Base-by-base conservation (phyloP, 352 stramenopile genomes). In the Pythium pyrilobum region DNA sequence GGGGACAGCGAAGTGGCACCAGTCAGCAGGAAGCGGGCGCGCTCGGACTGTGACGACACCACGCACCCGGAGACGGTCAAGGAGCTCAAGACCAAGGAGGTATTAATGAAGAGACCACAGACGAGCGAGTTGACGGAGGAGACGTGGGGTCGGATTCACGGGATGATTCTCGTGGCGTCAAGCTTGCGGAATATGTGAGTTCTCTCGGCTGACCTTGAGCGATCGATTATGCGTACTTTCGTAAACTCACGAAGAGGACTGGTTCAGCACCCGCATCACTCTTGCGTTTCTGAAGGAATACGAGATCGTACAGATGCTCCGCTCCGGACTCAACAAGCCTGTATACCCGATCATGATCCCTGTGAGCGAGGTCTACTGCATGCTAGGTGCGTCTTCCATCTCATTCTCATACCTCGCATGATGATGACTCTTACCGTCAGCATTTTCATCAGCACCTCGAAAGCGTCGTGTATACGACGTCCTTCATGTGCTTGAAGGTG, bases 391-490 rank as follows among this genome's bases (percentile, higher is more conserved):
- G 56, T 47, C 20, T 10, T 65, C 10, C 0, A 10, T 44, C n/a
- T n/a, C n/a, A n/a, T n/a, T n/a, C n/a, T n/a, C n/a, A n/a, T n/a
- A n/a, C n/a, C n/a, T n/a, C n/a, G n/a, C n/a, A n/a, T n/a, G n/a
- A n/a, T n/a, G n/a, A n/a, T n/a, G n/a, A n/a, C n/a, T n/a, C n/a
- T n/a, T n/a, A n/a, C n/a, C n/a, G n/a, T n/a, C n/a, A n/a, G n/a
- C n/a, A n/a, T n/a, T n/a, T n/a, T n/a, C n/a, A 21, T 27, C 41
- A 90, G 80, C 85, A 29, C 67, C 75, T 29, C 64, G 76, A 32
- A 91, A 91, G 46, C 71, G 80, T 44, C 63, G 80, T 5, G 81
- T 87, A 9, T 91, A 91, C 47, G 80, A 91, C 47, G 80, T 89
- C 10, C 58, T 91, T 20, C 78, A 91, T 39, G 80, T 91, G 4